These are phyloP conservation scores for Plasmodium vivax DNA, from an alignment of 169 alveolate species.

Conservation along the genomic window DNA sequence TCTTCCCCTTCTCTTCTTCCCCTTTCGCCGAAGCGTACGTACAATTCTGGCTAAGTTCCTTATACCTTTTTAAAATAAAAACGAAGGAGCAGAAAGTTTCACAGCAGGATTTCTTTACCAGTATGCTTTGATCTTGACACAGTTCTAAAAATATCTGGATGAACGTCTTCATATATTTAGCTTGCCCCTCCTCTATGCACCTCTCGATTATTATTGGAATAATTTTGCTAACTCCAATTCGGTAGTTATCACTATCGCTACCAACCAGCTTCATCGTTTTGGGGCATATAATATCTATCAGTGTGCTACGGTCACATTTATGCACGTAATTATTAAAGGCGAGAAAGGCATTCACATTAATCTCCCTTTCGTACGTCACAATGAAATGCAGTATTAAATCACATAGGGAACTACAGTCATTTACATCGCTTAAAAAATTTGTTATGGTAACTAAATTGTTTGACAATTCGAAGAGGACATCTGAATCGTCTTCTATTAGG, in stretches of 20 bases:
- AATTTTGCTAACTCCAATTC: conserved; percentile 69
- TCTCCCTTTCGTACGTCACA: conserved; percentile 60
- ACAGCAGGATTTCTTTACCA: conserved; percentile 75
- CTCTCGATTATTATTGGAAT: conserved; percentile 52
- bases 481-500: conserved; percentile 69
- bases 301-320: conserved; percentile 37
- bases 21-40: neutral
- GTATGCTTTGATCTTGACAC: conserved; percentile 68
- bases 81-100: conserved; percentile 52
- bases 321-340: conserved; percentile 63
- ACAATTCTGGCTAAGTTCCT: neutral
- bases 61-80: conserved; percentile 28
- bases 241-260: conserved; percentile 73
- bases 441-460: conserved; percentile 45
- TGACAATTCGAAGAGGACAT: conserved; percentile 51
- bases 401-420: conserved; percentile 36
- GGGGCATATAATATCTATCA: conserved; percentile 42
- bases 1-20: neutral
- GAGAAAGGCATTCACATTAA: conserved; percentile 39
- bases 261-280: conserved; percentile 20
- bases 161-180: conserved; percentile 7
- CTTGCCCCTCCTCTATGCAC: conserved; percentile 49
- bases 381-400: conserved; percentile 51
- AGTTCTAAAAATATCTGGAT: conserved; percentile 38
- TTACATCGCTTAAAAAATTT: conserved; percentile 34